Conservation (phyloP, 1,284 basidiomycete species). For the Ganoderma sinense region DNA sequence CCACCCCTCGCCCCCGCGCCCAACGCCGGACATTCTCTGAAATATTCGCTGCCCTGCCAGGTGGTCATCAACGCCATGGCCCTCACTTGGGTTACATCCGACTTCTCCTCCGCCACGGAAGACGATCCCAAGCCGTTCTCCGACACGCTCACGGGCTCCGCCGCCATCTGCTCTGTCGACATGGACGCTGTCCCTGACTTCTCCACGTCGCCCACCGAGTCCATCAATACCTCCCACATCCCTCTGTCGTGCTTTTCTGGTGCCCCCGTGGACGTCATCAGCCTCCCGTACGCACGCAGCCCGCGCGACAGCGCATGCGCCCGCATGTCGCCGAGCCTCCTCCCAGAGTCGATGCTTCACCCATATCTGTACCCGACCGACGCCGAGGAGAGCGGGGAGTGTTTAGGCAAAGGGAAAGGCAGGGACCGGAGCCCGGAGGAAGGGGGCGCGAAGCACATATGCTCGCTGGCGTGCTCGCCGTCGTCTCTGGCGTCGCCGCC, state of each 20-base stretch:
- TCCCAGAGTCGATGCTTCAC: background rate
- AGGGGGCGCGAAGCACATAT: background rate
- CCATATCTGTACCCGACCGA: background rate
- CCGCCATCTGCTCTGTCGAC: slow-evolving; percentile 9
- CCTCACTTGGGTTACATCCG: slow-evolving; percentile 39
- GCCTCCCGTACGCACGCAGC: background rate
- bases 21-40: background rate
- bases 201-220: background rate
- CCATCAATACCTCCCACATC: background rate
- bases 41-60: background rate
- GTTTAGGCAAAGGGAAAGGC: background rate
- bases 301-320: background rate
- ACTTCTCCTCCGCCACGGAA: background rate
- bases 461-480: background rate
- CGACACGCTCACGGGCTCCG: slow-evolving; percentile 12
- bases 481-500: background rate
- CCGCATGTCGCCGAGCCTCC: background rate
- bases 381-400: background rate
- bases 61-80: slow-evolving; percentile 35
- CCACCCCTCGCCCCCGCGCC: background rate
- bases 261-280: background rate
- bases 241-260: background rate
- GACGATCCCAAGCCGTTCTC: slow-evolving; percentile 4
- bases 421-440: background rate
- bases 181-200: background rate